A percentile compares a stretch with the other conserved stretches of the same genome.
Conservation (phyloP, 805 yeast species). For the Blastobotrys americana region DNA sequence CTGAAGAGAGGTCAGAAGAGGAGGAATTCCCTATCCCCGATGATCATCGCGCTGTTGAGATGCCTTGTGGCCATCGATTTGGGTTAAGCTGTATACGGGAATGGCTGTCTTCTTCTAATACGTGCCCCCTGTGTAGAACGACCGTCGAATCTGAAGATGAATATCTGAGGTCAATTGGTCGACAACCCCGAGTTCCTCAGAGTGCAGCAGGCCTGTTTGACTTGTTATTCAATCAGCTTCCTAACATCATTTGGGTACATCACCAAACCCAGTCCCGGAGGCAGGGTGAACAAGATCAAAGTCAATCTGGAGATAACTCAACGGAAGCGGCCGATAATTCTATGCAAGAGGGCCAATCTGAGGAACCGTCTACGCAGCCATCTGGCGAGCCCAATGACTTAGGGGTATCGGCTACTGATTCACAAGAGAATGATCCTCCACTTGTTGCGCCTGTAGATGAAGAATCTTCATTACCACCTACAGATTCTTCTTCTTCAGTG, state of each 20-base stretch:
- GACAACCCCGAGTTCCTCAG: constrained; percentile 12
- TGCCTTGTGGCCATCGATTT: constrained; percentile 85
- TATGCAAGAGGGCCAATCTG: neutral
- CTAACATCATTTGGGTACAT: constrained; percentile 8
- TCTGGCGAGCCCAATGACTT: no score
- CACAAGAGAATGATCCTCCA: no score
- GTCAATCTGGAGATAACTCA: neutral
- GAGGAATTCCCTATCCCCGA: neutral
- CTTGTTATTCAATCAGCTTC: constrained; percentile 15
- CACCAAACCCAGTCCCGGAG: neutral
- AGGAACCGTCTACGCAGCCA: neutral
- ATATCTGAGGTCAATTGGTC: constrained; percentile 18
- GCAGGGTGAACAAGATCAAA: constrained; percentile 1
- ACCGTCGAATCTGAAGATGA: constrained; percentile 37
- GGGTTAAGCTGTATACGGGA: constrained; percentile 78
- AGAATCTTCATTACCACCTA: neutral
- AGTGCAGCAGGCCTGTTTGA: constrained; percentile 12
- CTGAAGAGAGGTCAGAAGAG: neutral
- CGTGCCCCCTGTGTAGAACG: constrained; percentile 83
- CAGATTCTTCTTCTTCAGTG: neutral
- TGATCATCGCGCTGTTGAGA: constrained; percentile 55
- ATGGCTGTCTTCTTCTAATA: constrained; percentile 69
- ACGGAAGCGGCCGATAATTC: neutral
- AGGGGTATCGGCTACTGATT: no score
- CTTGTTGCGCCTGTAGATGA: neutral